These are phyloP conservation scores for Cucumis sativus DNA, from an alignment of 306 rosid genomes.

Conservation along the genomic window Cucumber_9930_V3 NC_026658.2:15220501-15221000, in stretches of 20 bases:
- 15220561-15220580: not conserved
- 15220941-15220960: constrained; percentile 70
- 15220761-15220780: constrained; percentile 73
- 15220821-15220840: not conserved
- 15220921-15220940: constrained; percentile 53
- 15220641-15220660: constrained; percentile 94
- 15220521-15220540: not conserved
- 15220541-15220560: not conserved
- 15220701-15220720: constrained; percentile 92
- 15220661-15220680: constrained; percentile 88
- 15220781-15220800: constrained; percentile 65
- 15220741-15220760: constrained; percentile 78
- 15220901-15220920: constrained; percentile 30
- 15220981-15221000: constrained; percentile 47
- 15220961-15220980: constrained; percentile 42
- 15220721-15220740: constrained; percentile 96
- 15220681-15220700: constrained; percentile 90
- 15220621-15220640: constrained; percentile 85
- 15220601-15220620: constrained; percentile 94
- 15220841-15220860: not conserved
- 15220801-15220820: not conserved
- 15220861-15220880: not conserved
- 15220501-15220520: not conserved
- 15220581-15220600: not conserved
- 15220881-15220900: not conserved